phyloP scores from a whole-genome alignment of 2,329 filamentous ascomycete species.

The Alternaria ethzedia region DNA sequence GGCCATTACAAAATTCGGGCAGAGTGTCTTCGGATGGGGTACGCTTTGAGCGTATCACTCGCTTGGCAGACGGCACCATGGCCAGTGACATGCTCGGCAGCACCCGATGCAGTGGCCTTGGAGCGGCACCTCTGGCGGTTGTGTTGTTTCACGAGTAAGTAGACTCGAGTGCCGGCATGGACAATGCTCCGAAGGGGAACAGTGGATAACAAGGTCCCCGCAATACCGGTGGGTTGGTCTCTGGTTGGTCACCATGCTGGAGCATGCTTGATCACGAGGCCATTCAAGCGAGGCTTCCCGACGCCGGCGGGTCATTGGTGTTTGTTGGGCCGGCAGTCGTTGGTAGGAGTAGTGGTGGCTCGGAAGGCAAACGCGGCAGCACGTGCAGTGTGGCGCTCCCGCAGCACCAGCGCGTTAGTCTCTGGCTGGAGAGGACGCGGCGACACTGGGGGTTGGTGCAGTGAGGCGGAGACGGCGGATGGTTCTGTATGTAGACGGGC shows the following conservation, averaged over 20 bases:
- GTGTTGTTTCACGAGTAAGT: constrained; percentile 10
- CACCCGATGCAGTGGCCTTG: constrained; percentile 15
- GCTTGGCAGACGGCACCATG: not conserved
- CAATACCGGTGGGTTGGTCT: constrained; percentile 1
- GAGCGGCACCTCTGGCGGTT: constrained; percentile 6
- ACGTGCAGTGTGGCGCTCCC: constrained; percentile 9
- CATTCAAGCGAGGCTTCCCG: not conserved
- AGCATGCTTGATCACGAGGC: not conserved
- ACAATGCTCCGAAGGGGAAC: constrained; percentile 5
- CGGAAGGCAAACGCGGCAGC: constrained; percentile 2
- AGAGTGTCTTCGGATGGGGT: constrained; percentile 44
- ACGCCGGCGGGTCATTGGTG: not conserved
- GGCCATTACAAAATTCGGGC: constrained; percentile 37
- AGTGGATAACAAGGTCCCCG: constrained; percentile 7
- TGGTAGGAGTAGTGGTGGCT: not conserved
- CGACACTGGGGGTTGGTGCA: constrained; percentile 7
- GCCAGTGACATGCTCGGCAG: constrained; percentile 1
- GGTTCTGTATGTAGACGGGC: constrained; percentile 1
- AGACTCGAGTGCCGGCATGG: constrained; percentile 10
- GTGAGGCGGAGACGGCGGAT: constrained; percentile 33
- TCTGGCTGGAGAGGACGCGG: constrained; percentile 20
- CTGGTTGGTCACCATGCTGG: not conserved
- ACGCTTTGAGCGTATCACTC: constrained; percentile 27
- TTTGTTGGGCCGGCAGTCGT: not conserved
- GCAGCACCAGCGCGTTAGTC: not conserved